Base-by-base conservation (phyloP, 495 filamentous ascomycete species). In the Lasiosphaeria ovina region DNA sequence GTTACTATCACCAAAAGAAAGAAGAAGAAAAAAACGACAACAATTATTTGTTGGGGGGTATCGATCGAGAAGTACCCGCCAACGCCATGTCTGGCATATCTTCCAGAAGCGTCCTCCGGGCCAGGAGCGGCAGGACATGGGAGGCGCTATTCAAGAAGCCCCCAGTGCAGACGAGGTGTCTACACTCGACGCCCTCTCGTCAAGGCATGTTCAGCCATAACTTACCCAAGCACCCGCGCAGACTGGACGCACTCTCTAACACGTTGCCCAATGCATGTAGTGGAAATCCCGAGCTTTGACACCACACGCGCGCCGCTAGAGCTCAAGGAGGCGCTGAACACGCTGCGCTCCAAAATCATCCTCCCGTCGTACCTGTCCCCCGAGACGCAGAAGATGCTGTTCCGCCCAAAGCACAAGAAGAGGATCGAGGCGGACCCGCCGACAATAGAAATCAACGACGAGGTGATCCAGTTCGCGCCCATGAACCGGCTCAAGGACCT, bases 281-380 rank as follows among this genome's bases (percentile, higher is more conserved):
- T 14, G 14, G 38, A 62, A 17, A 50, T 69, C 52, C 59, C 72
- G 53, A 54, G 52, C 31, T 81, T 80, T 64, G 57, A 62, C 3
- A 62, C 65, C 4, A 24, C 24, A 24, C 62, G 70, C 9, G 75
- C 71, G 4, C 66, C 67, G 6, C 56, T 69, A n/a, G 65, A 73
- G 31, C 73, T 81, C 47, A 62, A 77, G 56, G 45, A 68, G 33
- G 40, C 71, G 14, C 80, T 88, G 59, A 59, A 69, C 57, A 75
- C 65, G n/a, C 81, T 89, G 72, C 85, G 86, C 59, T 65, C 81
- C 59, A 78, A 86, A 51, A 74, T 88, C 67, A 85, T 93, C 71
- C 79, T 91, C 12, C 87, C 88, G 1, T 64, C 74, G 7, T 83
- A 84, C 64, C 82, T 93, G 3, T 65, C 75, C n/a, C 53, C 60